Conservation (phyloP, 768 basidiomycete genomes). For the Tephrocybe sp. region DNA sequence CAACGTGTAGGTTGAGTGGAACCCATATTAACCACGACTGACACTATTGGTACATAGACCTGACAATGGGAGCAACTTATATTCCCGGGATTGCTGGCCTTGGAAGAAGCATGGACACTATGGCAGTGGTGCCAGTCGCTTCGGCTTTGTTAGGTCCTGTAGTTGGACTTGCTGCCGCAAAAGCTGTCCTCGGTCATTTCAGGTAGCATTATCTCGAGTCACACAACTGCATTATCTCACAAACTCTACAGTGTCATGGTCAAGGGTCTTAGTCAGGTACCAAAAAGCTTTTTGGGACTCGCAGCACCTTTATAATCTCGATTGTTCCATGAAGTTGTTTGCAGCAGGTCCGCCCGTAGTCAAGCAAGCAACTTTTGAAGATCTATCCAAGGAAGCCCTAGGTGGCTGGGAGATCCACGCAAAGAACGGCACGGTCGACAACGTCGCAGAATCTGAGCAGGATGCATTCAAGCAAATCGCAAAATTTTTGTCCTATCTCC, state of each 20-base stretch:
- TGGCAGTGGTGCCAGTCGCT: constrained; percentile 36
- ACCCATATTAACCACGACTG: background rate
- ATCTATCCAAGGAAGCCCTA: constrained; percentile 18
- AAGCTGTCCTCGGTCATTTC: constrained; percentile 38
- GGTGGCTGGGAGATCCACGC: constrained; percentile 10
- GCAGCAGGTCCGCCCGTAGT: constrained; percentile 17
- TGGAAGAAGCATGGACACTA: constrained; percentile 36
- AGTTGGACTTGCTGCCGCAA: constrained; percentile 40
- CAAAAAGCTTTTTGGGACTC: too few species aligned
- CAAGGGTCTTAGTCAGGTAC: constrained; percentile 35
- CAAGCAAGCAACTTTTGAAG: constrained; percentile 20
- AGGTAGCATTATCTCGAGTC: constrained; percentile 21
- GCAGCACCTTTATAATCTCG: too few species aligned
- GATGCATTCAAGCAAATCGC: constrained; percentile 37
- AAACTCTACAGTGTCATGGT: constrained; percentile 35
- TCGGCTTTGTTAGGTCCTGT: constrained; percentile 41
- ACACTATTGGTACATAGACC: constrained; percentile 24
- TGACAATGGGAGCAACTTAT: constrained; percentile 37
- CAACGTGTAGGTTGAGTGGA: constrained; percentile 28
- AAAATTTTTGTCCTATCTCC: constrained; percentile 37
- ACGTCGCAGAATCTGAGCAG: constrained; percentile 29
- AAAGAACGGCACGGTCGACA: constrained; percentile 10
- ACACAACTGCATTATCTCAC: background rate
- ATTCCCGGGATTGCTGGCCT: constrained; percentile 36
- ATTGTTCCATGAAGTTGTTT: constrained; percentile 8